Base-by-base conservation (phyloP, 2,329 filamentous ascomycete species). In the Ceratocystis destructans region DNA sequence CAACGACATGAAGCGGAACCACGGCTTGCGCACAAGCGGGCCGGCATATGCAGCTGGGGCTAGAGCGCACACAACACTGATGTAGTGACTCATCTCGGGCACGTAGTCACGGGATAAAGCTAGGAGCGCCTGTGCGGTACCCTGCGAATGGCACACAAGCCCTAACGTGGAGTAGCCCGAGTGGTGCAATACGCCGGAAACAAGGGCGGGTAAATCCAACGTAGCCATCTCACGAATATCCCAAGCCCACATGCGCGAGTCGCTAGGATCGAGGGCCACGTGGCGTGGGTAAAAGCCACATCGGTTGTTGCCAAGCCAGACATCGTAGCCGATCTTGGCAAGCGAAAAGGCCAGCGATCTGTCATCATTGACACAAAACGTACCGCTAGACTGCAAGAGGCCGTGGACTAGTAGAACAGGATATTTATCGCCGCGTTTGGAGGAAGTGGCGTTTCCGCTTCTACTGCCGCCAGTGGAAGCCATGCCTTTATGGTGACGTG, bases 211-310 rank as follows among this genome's bases (percentile, higher is more conserved):
- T 2, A 97, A 80, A 73, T 97, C 93, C 73, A 95, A 84, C 0
- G 92, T 87, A 2, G 91, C 93, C 88, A 96, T 95, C 72, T 96
- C 90, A 0, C 89, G 84, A 66, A 96, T 95, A 70, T 96, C 96
- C 93, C 93, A 97, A 50, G 87, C 85, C 93, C 93, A 96, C 89
- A 96, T 95, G 37, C 91, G 83, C 1, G 93, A 92, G 72, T 97
- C 93, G 2, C 78, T 78, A 70, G 88, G 85, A 1, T 83, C 76
- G 48, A 96, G 81, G 25, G 86, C 76, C 1, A 80, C 82, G 73
- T 97, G 93, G 69, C 85, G 83, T 0, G 93, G 92, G 0, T 82
- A 78, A 75, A 94, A 90, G 1, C 92, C 92, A 72, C 91, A 96
- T 22, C 93, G 83, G 73, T 96, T 96, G 76, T 96, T 96, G 3